Evolutionary conservation across 1,284 basidiomycete genomes (phyloP).

Genomic region (Ceraceosorus guamensis): DNA sequence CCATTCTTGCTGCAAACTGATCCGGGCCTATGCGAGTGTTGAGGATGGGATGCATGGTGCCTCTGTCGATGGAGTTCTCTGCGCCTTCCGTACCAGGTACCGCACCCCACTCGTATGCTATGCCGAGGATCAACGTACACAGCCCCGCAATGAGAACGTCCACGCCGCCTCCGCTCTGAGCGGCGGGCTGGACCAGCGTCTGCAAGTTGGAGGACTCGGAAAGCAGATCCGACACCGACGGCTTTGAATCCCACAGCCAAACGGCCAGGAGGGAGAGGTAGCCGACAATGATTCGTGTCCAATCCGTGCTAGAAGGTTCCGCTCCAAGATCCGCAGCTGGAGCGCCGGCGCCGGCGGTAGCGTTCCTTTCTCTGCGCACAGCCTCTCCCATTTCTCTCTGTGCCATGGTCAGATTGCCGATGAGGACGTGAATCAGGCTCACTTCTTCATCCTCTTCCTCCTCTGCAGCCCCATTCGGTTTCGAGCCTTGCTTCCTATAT

Average conservation of each 20-base stretch:
- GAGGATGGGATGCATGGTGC: conserved; percentile 61
- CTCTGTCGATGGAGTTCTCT: conserved; percentile 1
- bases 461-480: conserved; percentile 30
- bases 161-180: conserved; percentile 71
- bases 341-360: conserved; percentile 10
- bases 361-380: conserved; percentile 34
- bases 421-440: conserved; percentile 54
- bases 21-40: conserved; percentile 73
- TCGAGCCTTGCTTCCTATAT: conserved; percentile 1
- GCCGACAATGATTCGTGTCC: conserved; percentile 79
- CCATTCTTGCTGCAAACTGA: conserved; percentile 77
- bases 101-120: conserved; percentile 61
- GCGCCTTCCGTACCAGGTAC: conserved; percentile 4
- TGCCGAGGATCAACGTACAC: conserved; percentile 81
- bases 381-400: conserved; percentile 53
- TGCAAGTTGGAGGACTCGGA: conserved; percentile 79
- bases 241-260: conserved; percentile 95
- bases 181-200: conserved; percentile 72
- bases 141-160: conserved; percentile 84
- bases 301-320: conserved; percentile 49
- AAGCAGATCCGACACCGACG: conserved; percentile 78
- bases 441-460: conserved; percentile 54
- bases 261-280: conserved; percentile 75
- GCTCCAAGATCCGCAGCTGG: conserved; percentile 3
- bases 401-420: conserved; percentile 61